These are phyloP conservation scores for Vitis amurensis DNA, from an alignment of 164 flowering plant species.

Conservation along the genomic window DNA sequence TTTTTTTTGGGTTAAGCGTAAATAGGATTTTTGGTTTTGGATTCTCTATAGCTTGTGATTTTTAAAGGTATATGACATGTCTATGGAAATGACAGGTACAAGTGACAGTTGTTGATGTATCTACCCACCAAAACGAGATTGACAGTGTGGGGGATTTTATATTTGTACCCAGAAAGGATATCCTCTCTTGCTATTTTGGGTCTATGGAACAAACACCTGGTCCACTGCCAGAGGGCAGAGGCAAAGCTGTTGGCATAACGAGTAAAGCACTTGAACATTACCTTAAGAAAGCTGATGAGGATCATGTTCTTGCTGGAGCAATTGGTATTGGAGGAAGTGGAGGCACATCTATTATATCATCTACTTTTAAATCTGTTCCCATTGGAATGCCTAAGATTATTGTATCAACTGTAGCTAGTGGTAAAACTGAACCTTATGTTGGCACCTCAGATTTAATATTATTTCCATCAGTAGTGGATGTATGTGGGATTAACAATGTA, in stretches of 20 bases:
- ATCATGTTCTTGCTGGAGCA: conserved; percentile 56
- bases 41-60: neutral
- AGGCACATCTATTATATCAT: conserved; percentile 73
- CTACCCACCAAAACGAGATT: conserved; percentile 39
- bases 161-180: too few species aligned
- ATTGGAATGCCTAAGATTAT: conserved; percentile 82
- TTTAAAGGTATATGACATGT: neutral
- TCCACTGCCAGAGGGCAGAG: conserved; percentile 64
- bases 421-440: conserved; percentile 73
- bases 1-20: too few species aligned
- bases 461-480: conserved; percentile 90
- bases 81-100: conserved; percentile 32
- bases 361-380: conserved; percentile 72
- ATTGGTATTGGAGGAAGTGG: conserved; percentile 94
- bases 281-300: conserved; percentile 25
- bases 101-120: conserved; percentile 80
- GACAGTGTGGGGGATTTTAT: neutral
- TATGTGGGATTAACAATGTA: conserved; percentile 82
- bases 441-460: conserved; percentile 78
- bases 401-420: conserved; percentile 91
- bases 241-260: conserved; percentile 69
- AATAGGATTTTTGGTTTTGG: neutral
- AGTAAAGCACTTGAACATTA: conserved; percentile 36
- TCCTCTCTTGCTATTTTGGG: too few species aligned
- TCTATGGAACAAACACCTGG: conserved; percentile 3